Base-by-base conservation (phyloP, 2,329 filamentous ascomycete species). In the Aspergillus hiratsukae region DNA sequence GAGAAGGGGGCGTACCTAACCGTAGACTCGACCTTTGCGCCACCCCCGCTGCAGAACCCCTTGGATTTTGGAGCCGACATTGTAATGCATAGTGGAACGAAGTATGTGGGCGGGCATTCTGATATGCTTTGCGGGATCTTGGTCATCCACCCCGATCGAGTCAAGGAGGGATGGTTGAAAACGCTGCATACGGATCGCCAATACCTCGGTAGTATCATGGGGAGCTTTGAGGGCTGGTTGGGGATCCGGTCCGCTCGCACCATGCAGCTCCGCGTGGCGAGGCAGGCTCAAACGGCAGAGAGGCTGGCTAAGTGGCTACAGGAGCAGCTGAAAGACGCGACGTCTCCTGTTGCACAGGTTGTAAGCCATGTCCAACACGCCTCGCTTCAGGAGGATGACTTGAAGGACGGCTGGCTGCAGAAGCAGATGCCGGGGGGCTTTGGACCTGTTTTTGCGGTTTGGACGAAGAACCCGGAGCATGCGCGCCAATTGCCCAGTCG, bases 31-130 rank as follows among this genome's bases (percentile, higher is more conserved):
- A 97, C 93, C 0, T 96, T 97, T 74, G 93, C 85, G 6, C 93
- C 93, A 31, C 93, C 93, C 28, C 90, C 90, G 23, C 78, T 97
- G 59, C 87, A 90, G 70, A 89, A 96, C 67, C 91, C 93, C 0
- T 92, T 97, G 65, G 69, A 72, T 23, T 87, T 83, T 70, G 92
- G 90, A 43, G 91, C 88, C 29, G 92, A 97, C 74, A 76, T 91
- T 3, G 84, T 96, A 21, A 88, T 97, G 89, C 93, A 97, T 76
- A 87, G 83, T 52, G 93, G 91, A 4, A 96, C 91, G 17, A 97
- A 97, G 80, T 97, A 97, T 75, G 83, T 97, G 62, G 93, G 93
- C 27, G 93, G 93, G 0, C 93, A 97, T 75, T 92, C 87, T 62
- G 93, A 97, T 75, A 82, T 97, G 83, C 83, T 97, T 7, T 94